Percentiles rank a stretch among this genome's conserved stretches.
Evolutionary conservation across 73 alveolate species (phyloP).

Genomic region (Stentor roeselii): DNA sequence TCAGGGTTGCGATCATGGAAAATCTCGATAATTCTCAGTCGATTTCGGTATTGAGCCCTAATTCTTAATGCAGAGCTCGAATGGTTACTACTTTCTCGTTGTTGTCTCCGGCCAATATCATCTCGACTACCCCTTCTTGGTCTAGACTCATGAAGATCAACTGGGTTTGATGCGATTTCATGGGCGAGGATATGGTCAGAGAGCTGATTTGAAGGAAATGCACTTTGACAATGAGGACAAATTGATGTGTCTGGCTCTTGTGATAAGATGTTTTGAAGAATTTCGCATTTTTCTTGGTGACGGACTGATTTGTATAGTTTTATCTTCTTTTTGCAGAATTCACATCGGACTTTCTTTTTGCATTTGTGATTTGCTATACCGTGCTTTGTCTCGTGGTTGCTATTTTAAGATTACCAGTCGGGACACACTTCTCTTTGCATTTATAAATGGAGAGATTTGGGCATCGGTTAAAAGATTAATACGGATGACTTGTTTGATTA

Average conservation of each 20-base stretch:
- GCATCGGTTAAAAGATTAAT: too few relatives aligned
- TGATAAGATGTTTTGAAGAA: background rate
- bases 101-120: background rate
- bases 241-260: background rate
- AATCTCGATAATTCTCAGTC: background rate
- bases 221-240: background rate
- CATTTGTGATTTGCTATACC: background rate
- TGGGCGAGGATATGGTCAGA: background rate
- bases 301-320: background rate
- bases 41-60: too few relatives aligned
- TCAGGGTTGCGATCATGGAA: background rate
- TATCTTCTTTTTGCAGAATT: background rate
- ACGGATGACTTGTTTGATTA: too few relatives aligned
- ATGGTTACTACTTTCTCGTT: too few relatives aligned
- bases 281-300: background rate
- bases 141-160: background rate
- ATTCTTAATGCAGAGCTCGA: too few relatives aligned
- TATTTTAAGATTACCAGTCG: background rate
- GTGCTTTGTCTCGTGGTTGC: background rate
- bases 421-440: constrained; percentile 1
- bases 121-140: background rate
- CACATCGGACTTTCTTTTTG: background rate
- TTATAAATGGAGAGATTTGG: too few relatives aligned
- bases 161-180: background rate
- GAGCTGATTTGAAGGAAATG: background rate